Base-by-base conservation (phyloP, 345 rosid species). In the Mangifera indica region DNA sequence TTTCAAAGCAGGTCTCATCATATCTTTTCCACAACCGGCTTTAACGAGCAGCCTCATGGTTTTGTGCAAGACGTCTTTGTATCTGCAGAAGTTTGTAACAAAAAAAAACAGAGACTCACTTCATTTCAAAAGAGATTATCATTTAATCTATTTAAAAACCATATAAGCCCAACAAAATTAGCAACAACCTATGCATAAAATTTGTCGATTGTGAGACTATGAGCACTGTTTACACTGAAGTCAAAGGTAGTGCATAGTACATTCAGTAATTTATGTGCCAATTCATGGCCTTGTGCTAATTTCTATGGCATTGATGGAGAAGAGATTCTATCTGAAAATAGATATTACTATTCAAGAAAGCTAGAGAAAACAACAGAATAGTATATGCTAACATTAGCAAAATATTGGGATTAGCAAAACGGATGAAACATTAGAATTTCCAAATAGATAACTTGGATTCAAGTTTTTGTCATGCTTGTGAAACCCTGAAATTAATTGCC, bases 51-150 rank as follows among this genome's bases (percentile, higher is more conserved):
- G n/a, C n/a, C n/a, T n/a, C n/a, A n/a, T n/a, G n/a, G n/a, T n/a
- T n/a, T n/a, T n/a, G n/a, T n/a, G n/a, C 13, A 37, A 92, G 98
- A 57, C 99, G 89, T 78, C 98, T 88, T 77, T 88, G 96, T 76
- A 87, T 78, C 99, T 92, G 77, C 56, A 46, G 54, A 79, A 37
- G 0, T 37, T 6, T 37, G 32, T 59, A 21, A 13, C 24, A 5
- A 32, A 10, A 73, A 62, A 42, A 44, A 59, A 69, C 44, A 53
- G 46, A 66, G 40, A 22, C 42, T 56, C 24, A 42, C 32, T 25
- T 54, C 51, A 7, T 55, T 21, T 17, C 54, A n/a, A 34, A 68
- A 69, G 54, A 20, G 18, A 44, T 22, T 14, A 52, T 25, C 40
- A 14, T 42, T 55, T 29, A 42, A 2, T 13, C 20, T 12, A 20